phyloP scores from a whole-genome alignment of 345 rosid species.

The Lenwebbia sp. region DNA sequence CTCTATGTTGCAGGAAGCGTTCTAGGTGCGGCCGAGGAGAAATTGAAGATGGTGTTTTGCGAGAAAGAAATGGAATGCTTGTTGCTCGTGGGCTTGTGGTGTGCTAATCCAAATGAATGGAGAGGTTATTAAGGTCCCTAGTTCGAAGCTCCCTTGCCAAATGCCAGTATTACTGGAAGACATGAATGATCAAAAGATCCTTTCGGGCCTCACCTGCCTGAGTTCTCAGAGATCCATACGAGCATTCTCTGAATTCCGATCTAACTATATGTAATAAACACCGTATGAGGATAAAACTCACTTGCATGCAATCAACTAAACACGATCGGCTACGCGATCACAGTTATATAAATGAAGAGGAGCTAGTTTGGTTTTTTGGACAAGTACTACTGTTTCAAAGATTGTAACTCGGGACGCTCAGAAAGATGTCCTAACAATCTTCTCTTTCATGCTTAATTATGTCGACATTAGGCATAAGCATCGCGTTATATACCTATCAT shows the following conservation, averaged over 20 bases:
- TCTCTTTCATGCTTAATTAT: neutral
- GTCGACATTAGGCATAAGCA: neutral
- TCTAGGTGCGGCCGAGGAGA: neutral
- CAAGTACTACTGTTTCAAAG: neutral
- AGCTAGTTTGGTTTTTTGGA: neutral
- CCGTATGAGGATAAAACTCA: neutral
- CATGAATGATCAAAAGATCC: neutral
- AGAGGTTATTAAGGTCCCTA: neutral
- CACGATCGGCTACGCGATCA: neutral
- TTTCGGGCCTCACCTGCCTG: neutral
- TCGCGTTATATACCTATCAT: neutral
- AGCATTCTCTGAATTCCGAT: neutral
- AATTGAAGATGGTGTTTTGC: neutral
- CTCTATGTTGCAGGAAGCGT: neutral
- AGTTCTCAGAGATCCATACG: neutral
- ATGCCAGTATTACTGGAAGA: neutral
- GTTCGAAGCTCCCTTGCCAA: neutral
- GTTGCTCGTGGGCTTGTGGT: slow-evolving; percentile 4
- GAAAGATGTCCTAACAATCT: neutral
- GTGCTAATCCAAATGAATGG: slow-evolving; percentile 2
- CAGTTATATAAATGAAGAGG: neutral
- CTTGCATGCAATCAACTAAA: neutral
- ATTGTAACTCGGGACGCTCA: neutral
- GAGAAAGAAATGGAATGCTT: neutral
- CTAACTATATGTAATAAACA: neutral